Percentiles rank a stretch among this genome's conserved stretches.
Conservation (phyloP, 1,139 yeast species). For the Geotrichum candidum region DNA sequence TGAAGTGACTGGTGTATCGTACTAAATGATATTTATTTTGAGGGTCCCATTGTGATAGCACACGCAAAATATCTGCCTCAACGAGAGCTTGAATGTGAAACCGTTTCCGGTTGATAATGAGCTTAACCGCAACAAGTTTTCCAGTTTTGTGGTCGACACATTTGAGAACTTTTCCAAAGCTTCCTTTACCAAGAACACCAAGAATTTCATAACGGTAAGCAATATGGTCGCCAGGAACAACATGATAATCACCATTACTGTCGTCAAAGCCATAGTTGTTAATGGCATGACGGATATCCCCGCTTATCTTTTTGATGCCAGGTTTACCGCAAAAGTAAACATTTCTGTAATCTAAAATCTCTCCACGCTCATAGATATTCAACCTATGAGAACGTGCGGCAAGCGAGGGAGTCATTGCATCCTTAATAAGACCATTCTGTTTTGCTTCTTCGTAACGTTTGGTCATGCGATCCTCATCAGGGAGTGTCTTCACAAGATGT, state of each 20-base stretch:
- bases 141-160: constrained; percentile 63
- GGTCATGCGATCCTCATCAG: constrained; percentile 19
- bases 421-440: constrained; percentile 12
- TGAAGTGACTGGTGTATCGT: constrained; percentile 62
- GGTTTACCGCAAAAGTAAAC: constrained; percentile 39
- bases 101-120: constrained; percentile 65
- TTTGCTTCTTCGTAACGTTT: constrained; percentile 15
- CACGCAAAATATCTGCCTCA: constrained; percentile 65
- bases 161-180: constrained; percentile 74
- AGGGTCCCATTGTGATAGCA: constrained; percentile 43
- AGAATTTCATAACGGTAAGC: constrained; percentile 66
- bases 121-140: constrained; percentile 61
- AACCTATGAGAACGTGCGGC: constrained; percentile 27
- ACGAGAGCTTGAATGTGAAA: constrained; percentile 75
- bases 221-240: constrained; percentile 61
- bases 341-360: constrained; percentile 40
- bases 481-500: constrained; percentile 20
- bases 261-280: constrained; percentile 73
- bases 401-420: constrained; percentile 27
- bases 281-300: constrained; percentile 39
- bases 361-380: constrained; percentile 50
- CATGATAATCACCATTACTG: constrained; percentile 54
- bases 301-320: constrained; percentile 28
- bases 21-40: constrained; percentile 43
- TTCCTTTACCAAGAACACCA: constrained; percentile 64